Base-by-base conservation (phyloP, 2,329 filamentous ascomycete genomes). In the Pestalotiopsis sp. region DNA sequence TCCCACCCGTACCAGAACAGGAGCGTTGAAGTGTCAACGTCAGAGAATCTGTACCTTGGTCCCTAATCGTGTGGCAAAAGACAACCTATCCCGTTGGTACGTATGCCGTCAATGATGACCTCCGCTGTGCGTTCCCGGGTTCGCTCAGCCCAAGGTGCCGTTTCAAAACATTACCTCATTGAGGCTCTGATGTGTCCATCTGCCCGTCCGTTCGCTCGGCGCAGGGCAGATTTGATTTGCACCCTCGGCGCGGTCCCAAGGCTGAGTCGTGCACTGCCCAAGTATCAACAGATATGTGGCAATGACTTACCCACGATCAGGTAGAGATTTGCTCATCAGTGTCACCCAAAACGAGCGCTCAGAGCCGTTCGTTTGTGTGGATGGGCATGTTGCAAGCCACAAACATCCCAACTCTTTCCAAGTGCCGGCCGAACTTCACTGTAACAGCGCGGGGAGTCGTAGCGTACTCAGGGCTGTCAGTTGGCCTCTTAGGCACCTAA, bases 181-280 rank as follows among this genome's bases (percentile, higher is more conserved):
- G 40, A 31, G 41, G 61, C 38, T 25, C 38, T 25, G 61, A 38
- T 61, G 59, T 61, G 59, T 59, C 27, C 38, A 31, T 61, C 38
- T 52, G 7, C 45, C 14, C 7, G 45, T n/a, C 45, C 17, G 45
- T n/a, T n/a, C 7, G 27, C 27, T 31, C 27, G 6, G 27, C 23
- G 27, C 59, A 61, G 38, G 59, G 59, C 59, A 61, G n/a, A 61
- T 38, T 61, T 38, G 4, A 58, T 14, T 14, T 20, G 13, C 57
- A 59, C 9, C 20, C 57, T 23, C 9, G 13, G 57, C 27, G n/a
- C 57, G 57, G 27, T 23, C 38, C 36, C 27, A 62, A 62, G 60
- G 60, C 60, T 62, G 60, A 62, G 60, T 40, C 12, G 60, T 62
- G 60, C 60, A 62, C 60, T 41, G 38, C 60, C 31, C 60, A 62